Conservation (phyloP, 306 rosid species). For the Malus fusca region DNA sequence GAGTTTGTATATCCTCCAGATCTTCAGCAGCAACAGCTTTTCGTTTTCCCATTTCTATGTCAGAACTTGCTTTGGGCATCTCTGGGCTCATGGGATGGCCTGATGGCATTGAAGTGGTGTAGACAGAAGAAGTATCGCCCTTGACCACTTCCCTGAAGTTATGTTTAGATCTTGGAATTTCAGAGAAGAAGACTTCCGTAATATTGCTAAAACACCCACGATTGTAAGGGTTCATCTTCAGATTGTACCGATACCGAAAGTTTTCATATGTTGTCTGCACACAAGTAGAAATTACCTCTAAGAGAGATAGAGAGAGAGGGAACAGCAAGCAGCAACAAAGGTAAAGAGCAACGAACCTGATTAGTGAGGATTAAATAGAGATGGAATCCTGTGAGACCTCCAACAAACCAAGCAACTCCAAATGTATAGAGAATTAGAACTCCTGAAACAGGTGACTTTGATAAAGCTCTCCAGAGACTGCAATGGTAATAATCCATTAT, state of each 20-base stretch:
- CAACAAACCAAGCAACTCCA: constrained; percentile 36
- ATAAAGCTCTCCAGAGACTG: constrained; percentile 29
- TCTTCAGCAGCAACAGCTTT: constrained; percentile 36
- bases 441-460: constrained; percentile 33
- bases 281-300: background rate
- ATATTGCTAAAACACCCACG: constrained; percentile 28
- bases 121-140: constrained; percentile 15
- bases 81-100: constrained; percentile 21
- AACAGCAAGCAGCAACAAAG: background rate
- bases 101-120: background rate
- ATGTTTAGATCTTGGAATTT: constrained; percentile 25
- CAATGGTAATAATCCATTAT: constrained; percentile 21
- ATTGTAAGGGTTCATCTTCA: constrained; percentile 28
- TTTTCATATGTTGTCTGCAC: constrained; percentile 42
- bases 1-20: constrained; percentile 36
- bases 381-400: constrained; percentile 38
- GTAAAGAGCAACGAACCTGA: constrained; percentile 26
- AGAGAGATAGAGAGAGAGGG: background rate
- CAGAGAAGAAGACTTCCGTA: constrained; percentile 21
- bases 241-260: constrained; percentile 26
- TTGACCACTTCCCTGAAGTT: constrained; percentile 28
- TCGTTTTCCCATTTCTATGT: constrained; percentile 29
- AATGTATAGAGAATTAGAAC: constrained; percentile 29
- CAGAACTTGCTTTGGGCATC: constrained; percentile 23
- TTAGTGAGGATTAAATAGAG: constrained; percentile 31